A percentile compares a stretch with the other conserved stretches of the same genome.
Conservation (phyloP, 2,329 filamentous ascomycete genomes). For the Colletotrichum sp. region DNA sequence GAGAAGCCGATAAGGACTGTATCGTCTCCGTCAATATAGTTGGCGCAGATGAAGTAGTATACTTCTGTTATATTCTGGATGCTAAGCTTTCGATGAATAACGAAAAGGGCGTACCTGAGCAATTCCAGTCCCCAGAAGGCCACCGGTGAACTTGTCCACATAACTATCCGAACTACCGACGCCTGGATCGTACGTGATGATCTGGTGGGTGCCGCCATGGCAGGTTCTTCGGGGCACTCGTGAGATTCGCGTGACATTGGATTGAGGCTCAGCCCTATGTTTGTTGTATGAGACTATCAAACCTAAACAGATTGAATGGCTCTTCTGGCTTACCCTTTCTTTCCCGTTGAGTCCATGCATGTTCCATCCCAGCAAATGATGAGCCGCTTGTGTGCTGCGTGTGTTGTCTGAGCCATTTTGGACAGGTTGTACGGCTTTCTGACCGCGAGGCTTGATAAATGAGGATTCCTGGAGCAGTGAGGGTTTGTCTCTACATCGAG, state of each 20-base stretch:
- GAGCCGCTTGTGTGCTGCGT: constrained; percentile 44
- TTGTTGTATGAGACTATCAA: background rate
- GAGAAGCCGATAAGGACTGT: constrained; percentile 64
- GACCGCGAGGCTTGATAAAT: background rate
- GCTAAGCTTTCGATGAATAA: background rate
- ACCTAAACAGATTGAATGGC: constrained; percentile 34
- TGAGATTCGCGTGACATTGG: constrained; percentile 66
- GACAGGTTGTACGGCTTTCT: background rate
- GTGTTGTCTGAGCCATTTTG: background rate
- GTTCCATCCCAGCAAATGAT: constrained; percentile 54
- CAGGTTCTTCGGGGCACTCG: constrained; percentile 58
- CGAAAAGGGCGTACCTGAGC: constrained; percentile 43
- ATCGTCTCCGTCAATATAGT: constrained; percentile 63
- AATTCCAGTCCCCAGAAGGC: constrained; percentile 59
- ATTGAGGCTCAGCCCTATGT: constrained; percentile 35
- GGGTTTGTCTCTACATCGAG: background rate
- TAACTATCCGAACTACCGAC: constrained; percentile 58
- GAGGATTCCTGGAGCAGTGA: background rate
- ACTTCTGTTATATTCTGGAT: constrained; percentile 59
- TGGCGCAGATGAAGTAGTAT: constrained; percentile 65
- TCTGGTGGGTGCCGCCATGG: constrained; percentile 57
- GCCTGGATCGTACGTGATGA: constrained; percentile 66
- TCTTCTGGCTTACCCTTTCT: constrained; percentile 39
- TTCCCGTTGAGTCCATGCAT: constrained; percentile 52
- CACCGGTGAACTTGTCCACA: constrained; percentile 55